These are phyloP conservation scores for Tuber microsphaerosporum DNA, from an alignment of 495 filamentous ascomycete genomes.

Conservation along the genomic window DNA sequence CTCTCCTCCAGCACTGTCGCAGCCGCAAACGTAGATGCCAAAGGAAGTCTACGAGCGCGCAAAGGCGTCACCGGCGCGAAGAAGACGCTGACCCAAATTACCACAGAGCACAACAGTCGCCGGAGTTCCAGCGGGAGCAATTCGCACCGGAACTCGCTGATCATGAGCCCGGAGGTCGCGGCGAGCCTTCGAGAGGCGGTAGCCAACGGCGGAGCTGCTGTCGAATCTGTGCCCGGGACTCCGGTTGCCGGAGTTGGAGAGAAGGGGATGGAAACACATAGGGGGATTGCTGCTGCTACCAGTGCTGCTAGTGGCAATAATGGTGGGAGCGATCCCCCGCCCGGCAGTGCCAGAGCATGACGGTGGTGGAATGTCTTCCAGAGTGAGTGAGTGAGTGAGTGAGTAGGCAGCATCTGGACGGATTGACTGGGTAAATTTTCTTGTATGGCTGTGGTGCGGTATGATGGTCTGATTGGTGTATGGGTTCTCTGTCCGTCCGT, in stretches of 20 bases:
- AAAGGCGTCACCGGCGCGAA: conserved; percentile 40
- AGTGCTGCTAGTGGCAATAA: conserved; percentile 18
- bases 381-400: not conserved
- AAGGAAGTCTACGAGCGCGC: conserved; percentile 46
- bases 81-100: conserved; percentile 35
- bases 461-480: not conserved
- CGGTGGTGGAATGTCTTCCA: conserved; percentile 13
- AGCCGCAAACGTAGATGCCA: conserved; percentile 77
- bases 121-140: conserved; percentile 28
- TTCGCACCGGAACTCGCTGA: conserved; percentile 19
- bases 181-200: conserved; percentile 15
- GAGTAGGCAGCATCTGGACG: not conserved
- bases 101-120: conserved; percentile 33
- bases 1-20: conserved; percentile 83
- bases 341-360: not conserved
- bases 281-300: conserved; percentile 18
- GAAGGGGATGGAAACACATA: conserved; percentile 9
- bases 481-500: not conserved
- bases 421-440: conserved; percentile 9
- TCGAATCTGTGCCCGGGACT: conserved; percentile 12
- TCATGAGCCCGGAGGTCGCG: conserved; percentile 19
- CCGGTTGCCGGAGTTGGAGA: not conserved
- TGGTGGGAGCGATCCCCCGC: conserved; percentile 6
- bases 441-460: conserved; percentile 1
- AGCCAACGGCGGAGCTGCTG: conserved; percentile 4